Percentiles rank a stretch among this genome's conserved stretches.
phyloP scores from a whole-genome alignment of 192 early-diverging fungal genomes.

The Lobosporangium transversale region DNA sequence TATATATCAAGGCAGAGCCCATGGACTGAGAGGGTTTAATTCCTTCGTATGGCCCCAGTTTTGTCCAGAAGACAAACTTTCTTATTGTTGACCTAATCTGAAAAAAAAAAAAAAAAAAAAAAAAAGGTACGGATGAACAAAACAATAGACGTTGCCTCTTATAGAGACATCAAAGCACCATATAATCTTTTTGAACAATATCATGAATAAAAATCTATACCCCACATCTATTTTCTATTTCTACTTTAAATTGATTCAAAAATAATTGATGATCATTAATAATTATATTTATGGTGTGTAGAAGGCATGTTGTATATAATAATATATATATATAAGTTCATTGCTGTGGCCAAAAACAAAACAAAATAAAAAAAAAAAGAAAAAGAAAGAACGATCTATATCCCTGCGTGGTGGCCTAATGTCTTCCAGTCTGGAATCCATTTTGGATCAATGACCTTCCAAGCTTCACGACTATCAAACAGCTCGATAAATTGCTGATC shows the following conservation, averaged over 20 bases:
- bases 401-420: slow-evolving; percentile 45
- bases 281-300: too few relatives aligned
- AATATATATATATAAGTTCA: too few relatives aligned
- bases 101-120: slow-evolving; percentile 33
- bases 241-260: too few relatives aligned
- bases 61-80: slow-evolving; percentile 31
- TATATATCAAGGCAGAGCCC: slow-evolving; percentile 46
- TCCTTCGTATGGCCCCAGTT: slow-evolving; percentile 4
- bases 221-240: too few relatives aligned
- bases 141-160: too few relatives aligned
- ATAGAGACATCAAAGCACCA: too few relatives aligned
- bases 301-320: too few relatives aligned
- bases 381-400: slow-evolving; percentile 28
- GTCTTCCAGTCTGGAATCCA: slow-evolving; percentile 77
- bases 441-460: slow-evolving; percentile 66
- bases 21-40: slow-evolving; percentile 24
- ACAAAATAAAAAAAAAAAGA: slow-evolving; percentile 39
- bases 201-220: too few relatives aligned
- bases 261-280: too few relatives aligned
- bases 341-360: too few relatives aligned
- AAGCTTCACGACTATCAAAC: slow-evolving; percentile 75
- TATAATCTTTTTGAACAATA: too few relatives aligned
- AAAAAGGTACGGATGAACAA: slow-evolving; percentile 39
- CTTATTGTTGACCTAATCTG: too few relatives aligned
- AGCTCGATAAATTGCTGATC: slow-evolving; percentile 90